Base-by-base conservation (phyloP, 2,329 filamentous ascomycete species). In the Pestalotiopsis fici region DNA sequence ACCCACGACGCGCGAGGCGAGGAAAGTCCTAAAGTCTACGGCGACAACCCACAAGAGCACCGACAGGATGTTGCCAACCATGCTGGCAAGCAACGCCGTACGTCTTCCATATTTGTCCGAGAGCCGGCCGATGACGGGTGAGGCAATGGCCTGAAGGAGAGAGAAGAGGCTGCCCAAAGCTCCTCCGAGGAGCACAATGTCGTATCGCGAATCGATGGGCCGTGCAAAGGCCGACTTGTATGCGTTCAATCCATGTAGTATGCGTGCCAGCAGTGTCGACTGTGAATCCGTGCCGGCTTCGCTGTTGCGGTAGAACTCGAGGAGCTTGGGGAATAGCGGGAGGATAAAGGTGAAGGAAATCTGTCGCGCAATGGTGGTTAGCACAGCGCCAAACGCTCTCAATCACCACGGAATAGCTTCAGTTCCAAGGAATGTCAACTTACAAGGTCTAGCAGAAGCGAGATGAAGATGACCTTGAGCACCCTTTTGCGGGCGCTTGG, bases 301-400 rank as follows among this genome's bases (percentile, higher is more conserved):
- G 80, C 90, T 89, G 77, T 93, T 91, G 81, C 94, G 93, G 83
- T 98, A 99, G 87, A 98, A 98, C 75, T 97, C 92, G 80, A 98
- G 91, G 57, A 99, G 91, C 67, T 94, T 95, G 7, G 95, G 96
- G 78, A 98, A 99, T 43, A 99, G 89, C 0, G 96, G 96, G 9
- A 99, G 91, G 77, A 98, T 98, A 78, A 99, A 98, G 35, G 96
- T 99, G 80, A 99, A 99, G 66, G 95, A 98, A 75, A 98, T 93
- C 95, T 98, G 61, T 67, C 35, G 21, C 15, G 35, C 21, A 18
- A 18, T 13, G 21, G 35, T 13, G 21, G 35, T 63, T 37, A 63
- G 60, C 31, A 67, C n/a, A 59, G 65, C 54, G 37, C 63, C 37
- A 31, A 61, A 64, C n/a, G 63, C 43, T 13, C 35, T 67, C 59